Evolutionary conservation across 768 basidiomycete species (phyloP), one percentile per base, ranked within the genome.

Genomic region (Mycena latifolia): DNA sequence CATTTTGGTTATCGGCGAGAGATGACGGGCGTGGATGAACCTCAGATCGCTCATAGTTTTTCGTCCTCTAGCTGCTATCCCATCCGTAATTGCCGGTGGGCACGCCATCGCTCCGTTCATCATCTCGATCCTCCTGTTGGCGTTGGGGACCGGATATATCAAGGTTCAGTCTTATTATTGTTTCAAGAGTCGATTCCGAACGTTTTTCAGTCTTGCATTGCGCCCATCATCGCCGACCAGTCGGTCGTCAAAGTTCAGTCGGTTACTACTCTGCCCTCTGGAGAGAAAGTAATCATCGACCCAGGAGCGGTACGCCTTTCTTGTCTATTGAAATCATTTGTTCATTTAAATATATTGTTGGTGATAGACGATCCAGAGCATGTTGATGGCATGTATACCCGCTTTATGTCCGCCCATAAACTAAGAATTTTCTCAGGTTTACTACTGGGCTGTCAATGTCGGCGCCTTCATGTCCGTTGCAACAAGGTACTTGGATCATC

Each of bases 191-290:
- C 71, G 33, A 73, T 11, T 66, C 72, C 48, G 57, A 65, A 43
- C 2, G 20, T 12, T 50, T 52, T 12, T 37, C n/a, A 78, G 78
- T 68, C 72, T 2, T 79, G 77, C 71, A 72, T 82, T 55, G 72
- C 72, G 17, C 80, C 79, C 41, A 73, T 80, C 55, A 74, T 82
- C 41, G 79, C 79, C 12, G 80, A 81, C 62, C 80, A 82, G 65
- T 66, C 65, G 31, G 55, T 51, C n/a, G 57, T 65, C 27, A 70
- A 71, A 20, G 61, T 61, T n/a, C 70, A 69, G 25, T 69, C 62
- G 31, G 63, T 76, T 24, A 56, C 55, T 8, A 72, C 66, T 20
- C 50, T 74, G 11, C 52, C 63, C 0, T 68, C 71, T 11, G 80
- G 79, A 1, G 74, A 77, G 60, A 67, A 65, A 14, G 78, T 81